Conservation (phyloP, 306 rosid genomes). For the Vachellia collinsii region DNA sequence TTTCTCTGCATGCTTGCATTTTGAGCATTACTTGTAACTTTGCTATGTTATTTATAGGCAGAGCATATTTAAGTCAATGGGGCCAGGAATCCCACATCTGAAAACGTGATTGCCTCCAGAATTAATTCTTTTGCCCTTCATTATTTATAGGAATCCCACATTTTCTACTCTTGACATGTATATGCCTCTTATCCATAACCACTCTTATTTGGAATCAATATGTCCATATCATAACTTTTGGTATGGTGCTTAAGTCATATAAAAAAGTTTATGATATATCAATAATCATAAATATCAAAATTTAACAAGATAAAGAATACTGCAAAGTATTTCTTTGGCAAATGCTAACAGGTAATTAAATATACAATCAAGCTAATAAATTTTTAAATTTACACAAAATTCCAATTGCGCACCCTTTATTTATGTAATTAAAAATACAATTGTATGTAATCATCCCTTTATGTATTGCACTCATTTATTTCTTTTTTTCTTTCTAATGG, state of each 20-base stretch:
- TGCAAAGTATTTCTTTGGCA: neutral
- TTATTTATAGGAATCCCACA: neutral
- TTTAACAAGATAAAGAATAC: no score
- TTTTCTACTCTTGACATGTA: neutral
- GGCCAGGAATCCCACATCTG: slow-evolving; percentile 6
- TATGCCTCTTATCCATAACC: slow-evolving; percentile 18
- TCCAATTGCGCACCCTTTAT: neutral
- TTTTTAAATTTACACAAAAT: neutral
- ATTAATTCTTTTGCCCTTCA: neutral
- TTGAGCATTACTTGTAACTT: neutral
- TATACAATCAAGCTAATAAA: neutral
- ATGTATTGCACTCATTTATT: no score
- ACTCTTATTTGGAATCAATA: neutral
- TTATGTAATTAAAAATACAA: no score
- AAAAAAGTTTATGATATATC: neutral
- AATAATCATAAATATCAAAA: neutral
- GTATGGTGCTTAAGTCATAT: neutral
- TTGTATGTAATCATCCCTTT: no score
- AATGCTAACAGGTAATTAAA: neutral
- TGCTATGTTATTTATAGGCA: neutral
- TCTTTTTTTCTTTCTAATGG: no score
- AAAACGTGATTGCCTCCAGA: neutral
- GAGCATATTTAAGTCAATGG: neutral
- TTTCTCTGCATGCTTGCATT: neutral
- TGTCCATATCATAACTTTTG: neutral